A percentile compares a stretch with the other conserved stretches of the same genome.
Conservation (phyloP, 768 basidiomycete species). For the Termitomyces eurrhizus region DNA sequence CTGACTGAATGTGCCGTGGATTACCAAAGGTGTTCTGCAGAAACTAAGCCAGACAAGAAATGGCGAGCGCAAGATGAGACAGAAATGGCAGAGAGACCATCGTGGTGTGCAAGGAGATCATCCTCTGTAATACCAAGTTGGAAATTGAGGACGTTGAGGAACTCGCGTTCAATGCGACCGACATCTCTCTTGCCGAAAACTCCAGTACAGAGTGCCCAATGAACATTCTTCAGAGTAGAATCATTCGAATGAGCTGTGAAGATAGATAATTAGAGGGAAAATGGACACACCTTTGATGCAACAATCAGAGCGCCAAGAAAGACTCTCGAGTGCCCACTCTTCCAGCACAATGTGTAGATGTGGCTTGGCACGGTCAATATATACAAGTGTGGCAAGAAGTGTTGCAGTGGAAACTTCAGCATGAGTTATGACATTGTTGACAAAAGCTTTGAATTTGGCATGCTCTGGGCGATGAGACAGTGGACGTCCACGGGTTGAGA, state of each 20-base stretch:
- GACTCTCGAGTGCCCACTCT: constrained; percentile 86
- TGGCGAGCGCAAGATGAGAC: constrained; percentile 20
- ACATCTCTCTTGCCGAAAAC: constrained; percentile 81
- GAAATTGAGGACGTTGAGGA: constrained; percentile 75
- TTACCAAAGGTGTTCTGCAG: too few species aligned
- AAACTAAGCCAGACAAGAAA: constrained; percentile 18
- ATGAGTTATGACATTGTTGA: constrained; percentile 60
- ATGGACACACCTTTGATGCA: constrained; percentile 67
- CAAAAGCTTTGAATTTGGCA: constrained; percentile 60
- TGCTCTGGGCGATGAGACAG: constrained; percentile 46
- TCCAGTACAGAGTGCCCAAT: constrained; percentile 85
- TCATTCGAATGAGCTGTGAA: constrained; percentile 41
- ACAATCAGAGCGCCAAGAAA: constrained; percentile 88
- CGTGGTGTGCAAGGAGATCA: constrained; percentile 55
- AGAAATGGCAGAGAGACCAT: constrained; percentile 29
- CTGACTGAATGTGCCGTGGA: too few species aligned
- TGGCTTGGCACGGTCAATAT: constrained; percentile 72
- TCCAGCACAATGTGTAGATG: constrained; percentile 79
- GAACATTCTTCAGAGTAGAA: constrained; percentile 85
- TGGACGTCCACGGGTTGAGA: constrained; percentile 48
- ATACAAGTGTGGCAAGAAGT: constrained; percentile 67
- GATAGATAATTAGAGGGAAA: constrained; percentile 4
- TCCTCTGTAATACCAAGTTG: constrained; percentile 62
- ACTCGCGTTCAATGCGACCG: constrained; percentile 79
- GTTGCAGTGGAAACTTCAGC: constrained; percentile 72